A percentile compares a stretch with the other conserved stretches of the same genome.
Evolutionary conservation across 2,329 filamentous ascomycete genomes (phyloP).

Genomic region (Paecilomyces sp.): DNA sequence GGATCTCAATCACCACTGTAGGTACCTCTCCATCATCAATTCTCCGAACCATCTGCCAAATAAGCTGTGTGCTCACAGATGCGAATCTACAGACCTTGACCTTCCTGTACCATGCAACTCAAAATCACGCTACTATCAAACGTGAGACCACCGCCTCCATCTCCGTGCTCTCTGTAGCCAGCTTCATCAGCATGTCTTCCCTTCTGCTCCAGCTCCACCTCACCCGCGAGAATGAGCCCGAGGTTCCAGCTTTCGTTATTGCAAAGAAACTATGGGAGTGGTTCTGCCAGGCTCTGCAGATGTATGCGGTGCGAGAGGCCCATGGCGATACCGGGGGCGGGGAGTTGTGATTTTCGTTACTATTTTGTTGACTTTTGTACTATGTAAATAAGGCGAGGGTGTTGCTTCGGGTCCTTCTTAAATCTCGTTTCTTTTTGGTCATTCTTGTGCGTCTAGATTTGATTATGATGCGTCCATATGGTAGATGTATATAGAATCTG

Average conservation of each 20-base stretch:
- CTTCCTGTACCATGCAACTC: slow-evolving; percentile 66
- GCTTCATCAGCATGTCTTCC: slow-evolving; percentile 67
- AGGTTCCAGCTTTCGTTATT: slow-evolving; percentile 51
- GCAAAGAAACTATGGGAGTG: slow-evolving; percentile 36
- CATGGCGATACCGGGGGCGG: neutral
- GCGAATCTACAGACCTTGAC: slow-evolving; percentile 55
- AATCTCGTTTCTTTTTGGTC: neutral
- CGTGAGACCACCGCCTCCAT: slow-evolving; percentile 74
- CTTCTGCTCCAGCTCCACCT: slow-evolving; percentile 61
- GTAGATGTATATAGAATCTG: neutral
- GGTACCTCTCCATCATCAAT: slow-evolving; percentile 13
- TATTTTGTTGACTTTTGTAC: neutral
- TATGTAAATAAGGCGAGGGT: neutral
- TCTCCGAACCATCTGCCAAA: neutral
- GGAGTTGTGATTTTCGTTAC: neutral
- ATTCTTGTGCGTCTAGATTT: neutral
- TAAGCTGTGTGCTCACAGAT: slow-evolving; percentile 2
- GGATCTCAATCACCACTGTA: slow-evolving; percentile 71
- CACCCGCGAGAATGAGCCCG: slow-evolving; percentile 54
- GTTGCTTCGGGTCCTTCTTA: neutral
- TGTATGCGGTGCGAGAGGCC: neutral
- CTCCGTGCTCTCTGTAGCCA: slow-evolving; percentile 67
- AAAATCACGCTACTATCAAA: slow-evolving; percentile 71
- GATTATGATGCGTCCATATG: neutral
- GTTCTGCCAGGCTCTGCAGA: slow-evolving; percentile 22